Percentiles rank a stretch among this genome's conserved stretches.
phyloP scores from a whole-genome alignment of 352 stramenopile genomes.

The Phytophthora vignae region DNA sequence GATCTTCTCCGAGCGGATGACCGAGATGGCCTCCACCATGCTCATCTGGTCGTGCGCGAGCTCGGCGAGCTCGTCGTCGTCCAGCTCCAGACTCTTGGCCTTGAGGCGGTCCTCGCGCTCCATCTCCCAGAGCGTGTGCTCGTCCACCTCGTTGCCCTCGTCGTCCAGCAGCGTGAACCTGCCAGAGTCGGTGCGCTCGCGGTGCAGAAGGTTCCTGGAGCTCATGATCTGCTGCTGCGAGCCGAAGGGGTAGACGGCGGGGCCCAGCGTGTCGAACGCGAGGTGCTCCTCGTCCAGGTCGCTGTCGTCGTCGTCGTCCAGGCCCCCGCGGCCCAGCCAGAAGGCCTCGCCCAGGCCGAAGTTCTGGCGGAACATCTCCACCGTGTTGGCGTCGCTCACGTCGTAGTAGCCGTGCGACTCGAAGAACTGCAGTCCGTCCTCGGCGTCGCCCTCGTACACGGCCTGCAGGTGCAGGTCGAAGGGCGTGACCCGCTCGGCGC shows the following conservation, averaged over 20 bases:
- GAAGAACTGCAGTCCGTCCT: constrained; percentile 81
- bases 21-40: constrained; percentile 60
- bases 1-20: constrained; percentile 71
- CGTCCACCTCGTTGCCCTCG: constrained; percentile 72
- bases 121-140: constrained; percentile 58
- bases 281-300: constrained; percentile 23
- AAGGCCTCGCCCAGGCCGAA: constrained; percentile 72
- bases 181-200: constrained; percentile 40
- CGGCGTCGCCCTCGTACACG: constrained; percentile 62
- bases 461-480: constrained; percentile 76
- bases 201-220: constrained; percentile 41
- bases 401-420: constrained; percentile 87
- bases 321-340: constrained; percentile 46
- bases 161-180: constrained; percentile 72
- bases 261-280: constrained; percentile 23
- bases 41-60: constrained; percentile 62
- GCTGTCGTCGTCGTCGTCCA: constrained; percentile 22
- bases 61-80: constrained; percentile 72
- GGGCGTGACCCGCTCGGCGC: constrained; percentile 38
- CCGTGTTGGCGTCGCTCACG: constrained; percentile 81
- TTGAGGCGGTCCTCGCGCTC: constrained; percentile 60
- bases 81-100: constrained; percentile 60
- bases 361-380: constrained; percentile 83
- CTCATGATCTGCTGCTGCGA: constrained; percentile 43
- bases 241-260: constrained; percentile 51